Evolutionary conservation across 371 early-diverging fungal species (phyloP), one percentile per base, ranked within the genome.

Genomic region (Mortierella sp.): DNA sequence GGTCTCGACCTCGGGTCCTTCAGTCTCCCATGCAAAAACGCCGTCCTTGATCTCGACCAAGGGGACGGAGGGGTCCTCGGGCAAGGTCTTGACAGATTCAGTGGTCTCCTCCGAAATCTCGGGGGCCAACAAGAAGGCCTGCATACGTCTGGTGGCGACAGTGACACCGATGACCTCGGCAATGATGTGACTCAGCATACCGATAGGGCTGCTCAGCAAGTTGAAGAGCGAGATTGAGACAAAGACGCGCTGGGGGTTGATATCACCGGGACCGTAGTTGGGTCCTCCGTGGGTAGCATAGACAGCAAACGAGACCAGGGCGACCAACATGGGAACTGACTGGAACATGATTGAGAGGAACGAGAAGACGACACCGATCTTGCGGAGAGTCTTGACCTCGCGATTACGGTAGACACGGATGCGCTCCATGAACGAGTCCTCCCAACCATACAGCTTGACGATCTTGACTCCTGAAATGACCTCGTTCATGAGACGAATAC

Each of bases 121-220:
- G 70, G 93, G 95, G 27, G 91, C 90, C 55, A 84, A 84, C 83
- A 97, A 84, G 76, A 95, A 95, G 51, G 88, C 89, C 77, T 84
- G 88, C 21, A 97, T 88, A 55, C 97, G 92, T 27, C 41, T 51
- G 3, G 86, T 68, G 0, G 86, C 82, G n/a, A 85, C 86, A 11
- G 56, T 65, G 27, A 85, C 74, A 14, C 79, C 82, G 14, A 81
- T 85, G 8, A 71, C 54, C 43, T 81, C 82, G 29, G 82, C 76
- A 43, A 85, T 74, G 46, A 85, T 75, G 41, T 85, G 86, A 1
- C 82, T 79, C 72, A 85, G 32, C 79, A 79, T 74, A 14, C 82
- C 75, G 32, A 85, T 76, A 1, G 82, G 82, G 18, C 86, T 76
- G 74, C 76, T 79, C 49, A 85, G 32, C 77, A 85, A 58, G n/a